phyloP scores from a whole-genome alignment of 2,329 filamentous ascomycete species.

The Alternaria ventricosa region DNA sequence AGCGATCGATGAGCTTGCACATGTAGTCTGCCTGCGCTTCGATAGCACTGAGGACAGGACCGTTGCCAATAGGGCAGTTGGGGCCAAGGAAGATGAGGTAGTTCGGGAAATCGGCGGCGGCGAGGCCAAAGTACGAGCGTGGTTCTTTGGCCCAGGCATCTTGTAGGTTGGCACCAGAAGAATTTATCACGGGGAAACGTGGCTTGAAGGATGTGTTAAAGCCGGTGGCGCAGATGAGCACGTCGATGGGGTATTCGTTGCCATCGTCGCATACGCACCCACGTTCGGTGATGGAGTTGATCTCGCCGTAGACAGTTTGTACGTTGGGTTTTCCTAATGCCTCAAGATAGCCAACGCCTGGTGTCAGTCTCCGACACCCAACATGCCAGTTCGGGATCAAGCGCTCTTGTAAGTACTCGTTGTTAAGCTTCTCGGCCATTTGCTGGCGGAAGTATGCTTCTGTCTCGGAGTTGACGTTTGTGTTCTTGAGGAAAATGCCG shows the following conservation, averaged over 20 bases:
- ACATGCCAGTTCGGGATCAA: constrained; percentile 45
- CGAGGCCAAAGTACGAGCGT: constrained; percentile 55
- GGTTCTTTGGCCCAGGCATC: constrained; percentile 53
- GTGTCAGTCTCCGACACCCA: constrained; percentile 54
- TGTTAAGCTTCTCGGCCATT: constrained; percentile 51
- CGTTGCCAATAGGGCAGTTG: constrained; percentile 53
- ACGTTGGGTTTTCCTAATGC: constrained; percentile 52
- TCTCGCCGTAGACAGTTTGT: constrained; percentile 50
- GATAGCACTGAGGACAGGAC: constrained; percentile 52
- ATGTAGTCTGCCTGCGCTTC: constrained; percentile 59
- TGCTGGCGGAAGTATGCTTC: constrained; percentile 55
- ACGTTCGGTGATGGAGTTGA: constrained; percentile 40
- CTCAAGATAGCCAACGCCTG: constrained; percentile 54
- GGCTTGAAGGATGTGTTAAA: constrained; percentile 52
- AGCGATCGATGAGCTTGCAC: constrained; percentile 58
- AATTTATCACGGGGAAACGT: constrained; percentile 54
- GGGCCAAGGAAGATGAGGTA: constrained; percentile 53
- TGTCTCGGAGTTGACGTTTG: constrained; percentile 50
- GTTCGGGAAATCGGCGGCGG: constrained; percentile 57
- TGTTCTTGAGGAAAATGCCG: constrained; percentile 55
- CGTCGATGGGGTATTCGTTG: constrained; percentile 44
- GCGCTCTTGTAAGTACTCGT: constrained; percentile 41
- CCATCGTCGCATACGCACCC: constrained; percentile 50
- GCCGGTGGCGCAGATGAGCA: constrained; percentile 47
- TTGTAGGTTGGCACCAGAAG: constrained; percentile 50